A percentile compares a stretch with the other conserved stretches of the same genome.
Conservation (phyloP, 2,329 filamentous ascomycete species). For the Monilinia fructigena region DNA sequence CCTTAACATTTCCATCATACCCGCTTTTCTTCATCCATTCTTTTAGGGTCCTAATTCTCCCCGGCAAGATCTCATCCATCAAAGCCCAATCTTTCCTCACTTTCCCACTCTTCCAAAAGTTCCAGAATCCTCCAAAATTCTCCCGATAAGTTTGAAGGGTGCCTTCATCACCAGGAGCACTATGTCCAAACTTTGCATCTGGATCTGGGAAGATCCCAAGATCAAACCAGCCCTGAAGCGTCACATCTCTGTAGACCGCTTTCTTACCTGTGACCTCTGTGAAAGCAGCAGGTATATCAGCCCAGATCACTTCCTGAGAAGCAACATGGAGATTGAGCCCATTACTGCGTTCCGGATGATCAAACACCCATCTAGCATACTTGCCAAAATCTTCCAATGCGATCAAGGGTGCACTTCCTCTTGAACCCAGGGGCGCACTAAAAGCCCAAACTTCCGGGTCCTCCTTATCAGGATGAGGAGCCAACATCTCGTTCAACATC, state of each 20-base stretch:
- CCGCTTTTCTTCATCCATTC: slow-evolving; percentile 33
- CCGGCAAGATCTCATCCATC: slow-evolving; percentile 32
- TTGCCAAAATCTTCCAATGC: slow-evolving; percentile 34
- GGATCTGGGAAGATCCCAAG: slow-evolving; percentile 23
- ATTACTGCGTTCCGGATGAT: slow-evolving; percentile 30
- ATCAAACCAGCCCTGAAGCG: slow-evolving; percentile 29
- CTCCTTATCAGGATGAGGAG: slow-evolving; percentile 22
- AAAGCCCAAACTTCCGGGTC: slow-evolving; percentile 27
- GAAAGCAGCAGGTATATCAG: slow-evolving; percentile 27
- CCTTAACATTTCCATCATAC: slow-evolving; percentile 27
- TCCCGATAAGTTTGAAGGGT: slow-evolving; percentile 30
- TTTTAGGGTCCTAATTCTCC: slow-evolving; percentile 29
- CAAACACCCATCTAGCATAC: slow-evolving; percentile 37
- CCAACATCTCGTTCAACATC: slow-evolving; percentile 33
- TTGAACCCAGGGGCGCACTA: slow-evolving; percentile 27
- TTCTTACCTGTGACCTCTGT: slow-evolving; percentile 29
- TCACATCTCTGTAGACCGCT: slow-evolving; percentile 29
- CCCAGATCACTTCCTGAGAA: slow-evolving; percentile 33
- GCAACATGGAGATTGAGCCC: slow-evolving; percentile 35
- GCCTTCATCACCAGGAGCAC: slow-evolving; percentile 23
- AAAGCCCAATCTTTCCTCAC: slow-evolving; percentile 29
- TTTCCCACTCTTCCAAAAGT: slow-evolving; percentile 30
- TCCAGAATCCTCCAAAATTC: slow-evolving; percentile 33
- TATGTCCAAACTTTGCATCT: slow-evolving; percentile 30
- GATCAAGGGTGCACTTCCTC: slow-evolving; percentile 30